These are phyloP conservation scores for Flaveria floridana DNA, from an alignment of 140 eudicot genomes.

Conservation along the genomic window DNA sequence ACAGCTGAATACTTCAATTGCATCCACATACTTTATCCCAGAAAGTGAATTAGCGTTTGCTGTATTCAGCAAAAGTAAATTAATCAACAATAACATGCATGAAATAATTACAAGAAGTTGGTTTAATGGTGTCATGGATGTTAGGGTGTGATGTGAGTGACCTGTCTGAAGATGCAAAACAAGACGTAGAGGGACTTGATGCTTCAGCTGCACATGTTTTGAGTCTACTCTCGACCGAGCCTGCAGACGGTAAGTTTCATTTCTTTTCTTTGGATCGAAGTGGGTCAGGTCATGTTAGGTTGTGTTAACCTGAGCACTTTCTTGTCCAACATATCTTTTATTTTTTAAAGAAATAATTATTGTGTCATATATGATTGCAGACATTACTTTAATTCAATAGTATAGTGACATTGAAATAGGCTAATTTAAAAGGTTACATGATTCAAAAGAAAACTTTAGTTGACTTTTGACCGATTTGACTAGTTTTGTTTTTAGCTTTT, in stretches of 20 bases:
- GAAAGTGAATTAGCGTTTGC: constrained; percentile 8
- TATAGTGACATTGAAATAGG: not conserved
- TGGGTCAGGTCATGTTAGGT: not conserved
- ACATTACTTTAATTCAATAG: not conserved
- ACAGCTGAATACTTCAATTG: not conserved
- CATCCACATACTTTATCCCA: not conserved
- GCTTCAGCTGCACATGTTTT: constrained; percentile 83
- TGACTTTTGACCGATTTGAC: not conserved
- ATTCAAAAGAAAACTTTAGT: not conserved
- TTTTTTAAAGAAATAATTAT: not conserved
- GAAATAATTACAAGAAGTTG: constrained; percentile 17
- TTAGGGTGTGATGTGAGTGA: constrained; percentile 91
- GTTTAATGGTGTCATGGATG: constrained; percentile 13
- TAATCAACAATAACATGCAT: constrained; percentile 19
- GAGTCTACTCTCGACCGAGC: constrained; percentile 74
- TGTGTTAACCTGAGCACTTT: not conserved
- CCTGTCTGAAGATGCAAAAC: constrained; percentile 69
- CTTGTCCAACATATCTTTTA: not conserved
- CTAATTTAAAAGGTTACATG: not conserved
- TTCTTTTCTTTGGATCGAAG: not conserved
- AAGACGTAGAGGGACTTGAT: constrained; percentile 83
- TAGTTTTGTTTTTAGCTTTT: not conserved
- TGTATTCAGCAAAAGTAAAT: constrained; percentile 9
- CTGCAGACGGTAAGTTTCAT: constrained; percentile 55
- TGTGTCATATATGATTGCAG: not conserved